phyloP scores from a whole-genome alignment of 2,329 filamentous ascomycete genomes.

The Aulographum hederae region DNA sequence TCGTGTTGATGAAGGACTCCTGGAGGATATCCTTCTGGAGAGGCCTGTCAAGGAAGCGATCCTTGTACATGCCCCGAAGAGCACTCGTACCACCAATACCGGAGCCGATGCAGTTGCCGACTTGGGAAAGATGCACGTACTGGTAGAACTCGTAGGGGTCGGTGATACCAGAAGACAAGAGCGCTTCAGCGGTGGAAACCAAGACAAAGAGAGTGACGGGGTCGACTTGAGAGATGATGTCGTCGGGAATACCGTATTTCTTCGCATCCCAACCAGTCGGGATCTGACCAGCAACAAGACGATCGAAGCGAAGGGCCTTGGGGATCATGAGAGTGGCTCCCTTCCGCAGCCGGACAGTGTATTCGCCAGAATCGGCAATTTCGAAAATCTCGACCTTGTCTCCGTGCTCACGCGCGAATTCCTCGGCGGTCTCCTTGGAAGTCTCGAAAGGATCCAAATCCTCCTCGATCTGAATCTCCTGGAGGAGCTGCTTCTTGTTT shows the following conservation, averaged over 20 bases:
- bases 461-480: slow-evolving; percentile 94
- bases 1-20: slow-evolving; percentile 99
- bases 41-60: slow-evolving; percentile 89
- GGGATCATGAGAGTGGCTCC: slow-evolving; percentile 88
- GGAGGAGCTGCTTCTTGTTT: slow-evolving; percentile 94
- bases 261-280: slow-evolving; percentile 95
- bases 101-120: slow-evolving; percentile 95
- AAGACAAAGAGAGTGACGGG: slow-evolving; percentile 91
- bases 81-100: slow-evolving; percentile 92
- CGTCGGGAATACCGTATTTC: slow-evolving; percentile 88
- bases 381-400: slow-evolving; percentile 97
- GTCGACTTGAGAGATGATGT: slow-evolving; percentile 95
- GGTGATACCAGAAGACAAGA: slow-evolving; percentile 85
- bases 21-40: slow-evolving; percentile 98
- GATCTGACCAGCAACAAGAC: slow-evolving; percentile 90
- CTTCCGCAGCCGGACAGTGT: slow-evolving; percentile 86
- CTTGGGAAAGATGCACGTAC: slow-evolving; percentile 94
- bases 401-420: slow-evolving; percentile 92
- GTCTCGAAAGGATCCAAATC: slow-evolving; percentile 94
- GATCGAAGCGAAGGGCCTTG: slow-evolving; percentile 92
- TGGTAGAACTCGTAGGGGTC: slow-evolving; percentile 99
- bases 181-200: slow-evolving; percentile 79
- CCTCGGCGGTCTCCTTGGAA: slow-evolving; percentile 90
- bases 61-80: slow-evolving; percentile 94
- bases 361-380: slow-evolving; percentile 84